Conservation (phyloP, 2,329 filamentous ascomycete species). For the Nemania diffusa region DNA sequence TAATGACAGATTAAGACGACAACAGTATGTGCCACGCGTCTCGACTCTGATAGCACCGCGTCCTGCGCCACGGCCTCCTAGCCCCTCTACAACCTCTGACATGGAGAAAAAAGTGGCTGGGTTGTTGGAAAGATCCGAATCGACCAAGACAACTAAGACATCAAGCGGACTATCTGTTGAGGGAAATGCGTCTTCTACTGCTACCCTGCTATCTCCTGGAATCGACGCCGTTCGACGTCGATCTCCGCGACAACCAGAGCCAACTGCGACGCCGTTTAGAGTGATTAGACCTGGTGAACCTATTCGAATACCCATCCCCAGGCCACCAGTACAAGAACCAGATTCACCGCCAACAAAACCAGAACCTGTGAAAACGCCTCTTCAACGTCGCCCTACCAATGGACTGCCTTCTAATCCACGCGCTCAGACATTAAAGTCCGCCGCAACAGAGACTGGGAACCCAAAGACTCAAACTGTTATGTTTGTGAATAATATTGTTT, state of each 20-base stretch:
- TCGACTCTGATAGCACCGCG: slow-evolving; percentile 51
- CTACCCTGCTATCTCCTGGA: slow-evolving; percentile 62
- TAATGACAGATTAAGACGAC: slow-evolving; percentile 59
- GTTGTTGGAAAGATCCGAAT: slow-evolving; percentile 42
- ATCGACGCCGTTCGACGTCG: slow-evolving; percentile 62
- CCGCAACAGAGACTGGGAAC: slow-evolving; percentile 44
- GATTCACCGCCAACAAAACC: slow-evolving; percentile 43
- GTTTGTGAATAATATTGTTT: slow-evolving; percentile 66
- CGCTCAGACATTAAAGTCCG: slow-evolving; percentile 50
- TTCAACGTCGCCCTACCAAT: slow-evolving; percentile 57
- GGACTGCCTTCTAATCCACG: slow-evolving; percentile 62
- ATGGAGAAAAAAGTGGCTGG: slow-evolving; percentile 55
- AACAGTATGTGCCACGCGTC: slow-evolving; percentile 45
- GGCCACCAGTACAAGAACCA: slow-evolving; percentile 48
- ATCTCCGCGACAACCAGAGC: slow-evolving; percentile 57
- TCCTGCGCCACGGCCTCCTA: slow-evolving; percentile 52
- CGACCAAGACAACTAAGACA: slow-evolving; percentile 42
- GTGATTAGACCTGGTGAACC: slow-evolving; percentile 46
- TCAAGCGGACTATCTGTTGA: slow-evolving; percentile 46
- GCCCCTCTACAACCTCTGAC: slow-evolving; percentile 48
- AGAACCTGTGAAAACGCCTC: slow-evolving; percentile 52
- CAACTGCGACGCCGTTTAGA: slow-evolving; percentile 39
- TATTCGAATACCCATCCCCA: slow-evolving; percentile 50
- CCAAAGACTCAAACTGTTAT: slow-evolving; percentile 61
- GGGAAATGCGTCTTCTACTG: slow-evolving; percentile 56